Evolutionary conservation across 257 asterid genomes (phyloP).

Genomic region (Linaria vulgaris): DNA sequence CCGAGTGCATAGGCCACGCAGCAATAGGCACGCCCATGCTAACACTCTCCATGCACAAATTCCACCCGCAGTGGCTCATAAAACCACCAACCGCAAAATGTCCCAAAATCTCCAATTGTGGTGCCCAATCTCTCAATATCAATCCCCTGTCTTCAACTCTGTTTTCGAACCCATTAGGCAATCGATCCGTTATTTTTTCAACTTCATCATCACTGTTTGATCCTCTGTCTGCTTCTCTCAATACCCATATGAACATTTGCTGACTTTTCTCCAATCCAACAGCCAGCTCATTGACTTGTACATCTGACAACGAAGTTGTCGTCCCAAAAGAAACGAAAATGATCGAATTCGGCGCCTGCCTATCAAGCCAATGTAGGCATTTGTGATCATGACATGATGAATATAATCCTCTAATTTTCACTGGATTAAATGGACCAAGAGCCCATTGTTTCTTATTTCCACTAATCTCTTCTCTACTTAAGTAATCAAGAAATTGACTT

Average conservation of each 20-base stretch:
- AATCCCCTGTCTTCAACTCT: constrained; percentile 33
- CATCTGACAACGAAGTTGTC: constrained; percentile 37
- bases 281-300: constrained; percentile 45
- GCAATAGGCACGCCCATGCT: constrained; percentile 52
- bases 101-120: constrained; percentile 49
- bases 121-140: constrained; percentile 52
- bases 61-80: constrained; percentile 57
- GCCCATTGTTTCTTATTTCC: constrained; percentile 56
- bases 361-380: constrained; percentile 54
- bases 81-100: constrained; percentile 45
- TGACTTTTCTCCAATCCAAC: constrained; percentile 41
- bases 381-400: constrained; percentile 17
- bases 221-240: constrained; percentile 48
- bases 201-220: background rate
- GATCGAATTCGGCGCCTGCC: constrained; percentile 36
- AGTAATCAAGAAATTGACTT: constrained; percentile 41
- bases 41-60: constrained; percentile 44
- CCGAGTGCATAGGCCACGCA: constrained; percentile 69
- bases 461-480: constrained; percentile 28
- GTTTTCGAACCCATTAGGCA: constrained; percentile 20
- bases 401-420: constrained; percentile 9
- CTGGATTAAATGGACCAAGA: constrained; percentile 69
- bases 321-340: constrained; percentile 54
- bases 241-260: constrained; percentile 45
- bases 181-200: background rate